Percentiles rank a stretch among this genome's conserved stretches.
Evolutionary conservation across 2,329 filamentous ascomycete genomes (phyloP).

Genomic region (Beauveria medogensis): DNA sequence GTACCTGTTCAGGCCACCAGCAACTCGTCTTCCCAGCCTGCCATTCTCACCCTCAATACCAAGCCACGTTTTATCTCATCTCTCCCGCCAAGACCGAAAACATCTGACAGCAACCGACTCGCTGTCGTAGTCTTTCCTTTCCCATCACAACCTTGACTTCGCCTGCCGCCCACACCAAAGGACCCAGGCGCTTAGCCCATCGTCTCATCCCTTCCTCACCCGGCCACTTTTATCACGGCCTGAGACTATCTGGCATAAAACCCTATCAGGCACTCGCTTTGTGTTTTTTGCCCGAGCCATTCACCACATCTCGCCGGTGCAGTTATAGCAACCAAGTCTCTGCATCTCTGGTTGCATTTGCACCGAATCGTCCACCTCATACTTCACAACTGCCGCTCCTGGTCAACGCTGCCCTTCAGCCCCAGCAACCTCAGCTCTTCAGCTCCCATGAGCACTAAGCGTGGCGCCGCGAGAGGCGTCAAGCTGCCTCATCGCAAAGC

Average conservation of each 20-base stretch:
- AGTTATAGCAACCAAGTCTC: neutral
- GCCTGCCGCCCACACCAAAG: neutral
- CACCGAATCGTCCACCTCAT: neutral
- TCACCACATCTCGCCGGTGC: neutral
- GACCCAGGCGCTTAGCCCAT: neutral
- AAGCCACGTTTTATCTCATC: neutral
- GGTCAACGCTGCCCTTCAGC: neutral
- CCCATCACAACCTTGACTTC: neutral
- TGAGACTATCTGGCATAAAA: neutral
- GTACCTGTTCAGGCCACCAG: neutral
- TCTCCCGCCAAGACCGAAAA: neutral
- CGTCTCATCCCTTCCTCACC: neutral
- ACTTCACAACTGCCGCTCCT: neutral
- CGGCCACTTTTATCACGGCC: conserved; percentile 3
- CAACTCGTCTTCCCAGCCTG: neutral
- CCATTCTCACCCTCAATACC: neutral
- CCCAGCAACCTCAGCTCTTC: neutral
- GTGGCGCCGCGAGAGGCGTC: conserved; percentile 23
- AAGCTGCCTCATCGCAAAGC: conserved; percentile 25
- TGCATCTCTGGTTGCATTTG: neutral
- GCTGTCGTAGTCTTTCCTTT: neutral
- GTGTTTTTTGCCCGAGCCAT: neutral
- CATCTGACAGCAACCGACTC: neutral
- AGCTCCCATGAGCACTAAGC: conserved; percentile 22
- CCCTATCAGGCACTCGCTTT: neutral